A percentile compares a stretch with the other conserved stretches of the same genome.
Evolutionary conservation across 495 filamentous ascomycete genomes (phyloP).

Genomic region (Durotheca rogersii): DNA sequence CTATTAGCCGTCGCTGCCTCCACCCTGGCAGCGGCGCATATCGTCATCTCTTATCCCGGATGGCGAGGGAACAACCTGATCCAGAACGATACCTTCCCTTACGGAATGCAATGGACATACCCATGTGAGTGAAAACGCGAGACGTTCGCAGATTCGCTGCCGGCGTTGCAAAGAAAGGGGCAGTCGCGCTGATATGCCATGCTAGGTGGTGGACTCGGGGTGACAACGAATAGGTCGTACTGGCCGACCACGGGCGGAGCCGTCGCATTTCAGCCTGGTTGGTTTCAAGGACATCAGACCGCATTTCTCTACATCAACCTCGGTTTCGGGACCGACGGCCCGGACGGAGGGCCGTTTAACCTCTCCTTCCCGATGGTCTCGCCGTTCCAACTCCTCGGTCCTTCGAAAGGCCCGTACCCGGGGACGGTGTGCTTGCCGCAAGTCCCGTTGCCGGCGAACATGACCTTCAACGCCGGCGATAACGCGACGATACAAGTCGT

Average conservation of each 20-base stretch:
- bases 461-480: slow-evolving; percentile 73
- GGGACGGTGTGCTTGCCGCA: slow-evolving; percentile 89
- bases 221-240: slow-evolving; percentile 79
- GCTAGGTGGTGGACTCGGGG: slow-evolving; percentile 80
- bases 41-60: slow-evolving; percentile 86
- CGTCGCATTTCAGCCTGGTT: slow-evolving; percentile 82
- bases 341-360: slow-evolving; percentile 66
- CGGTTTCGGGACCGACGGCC: slow-evolving; percentile 71
- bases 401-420: slow-evolving; percentile 75
- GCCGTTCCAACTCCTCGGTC: slow-evolving; percentile 84
- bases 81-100: slow-evolving; percentile 77
- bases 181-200: slow-evolving; percentile 1
- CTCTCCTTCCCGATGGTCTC: slow-evolving; percentile 83
- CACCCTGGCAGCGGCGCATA: slow-evolving; percentile 71
- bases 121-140: slow-evolving; percentile 85
- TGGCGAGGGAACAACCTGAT: slow-evolving; percentile 93
- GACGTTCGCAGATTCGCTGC: not conserved
- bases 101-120: slow-evolving; percentile 98
- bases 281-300: slow-evolving; percentile 87
- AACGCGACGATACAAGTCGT: slow-evolving; percentile 95
- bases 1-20: slow-evolving; percentile 51
- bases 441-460: slow-evolving; percentile 77
- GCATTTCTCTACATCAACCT: slow-evolving; percentile 94
- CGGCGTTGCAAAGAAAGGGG: not conserved
- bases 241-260: slow-evolving; percentile 90